Evolutionary conservation across 306 rosid species (phyloP).

Genomic region (Sechiopsis laciniata): DNA sequence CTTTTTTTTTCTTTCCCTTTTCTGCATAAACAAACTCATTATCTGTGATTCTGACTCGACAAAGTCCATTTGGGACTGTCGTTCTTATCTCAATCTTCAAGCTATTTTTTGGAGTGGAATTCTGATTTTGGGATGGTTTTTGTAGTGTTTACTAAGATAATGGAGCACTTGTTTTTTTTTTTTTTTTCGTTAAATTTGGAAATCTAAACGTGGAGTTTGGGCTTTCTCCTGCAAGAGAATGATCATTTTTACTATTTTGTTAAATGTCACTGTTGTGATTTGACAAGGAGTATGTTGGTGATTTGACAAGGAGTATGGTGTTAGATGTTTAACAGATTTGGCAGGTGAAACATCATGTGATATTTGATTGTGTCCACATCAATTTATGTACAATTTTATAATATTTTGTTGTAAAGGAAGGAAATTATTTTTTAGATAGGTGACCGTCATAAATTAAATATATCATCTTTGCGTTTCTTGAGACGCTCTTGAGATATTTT

Average conservation of each 20-base stretch:
- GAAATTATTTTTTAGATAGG: too few species aligned
- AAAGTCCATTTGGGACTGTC: conserved; percentile 10
- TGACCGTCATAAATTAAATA: too few species aligned
- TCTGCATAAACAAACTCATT: conserved; percentile 8
- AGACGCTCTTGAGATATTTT: too few species aligned
- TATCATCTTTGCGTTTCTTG: too few species aligned
- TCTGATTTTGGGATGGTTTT: conserved; percentile 4
- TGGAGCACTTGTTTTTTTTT: conserved; percentile 11
- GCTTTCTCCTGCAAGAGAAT: neutral
- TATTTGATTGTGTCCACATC: too few species aligned
- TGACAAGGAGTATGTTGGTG: neutral
- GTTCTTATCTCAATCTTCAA: conserved; percentile 12
- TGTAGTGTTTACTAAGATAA: neutral
- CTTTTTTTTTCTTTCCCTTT: too few species aligned
- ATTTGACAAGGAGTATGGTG: neutral
- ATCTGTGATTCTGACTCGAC: neutral
- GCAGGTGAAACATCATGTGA: too few species aligned
- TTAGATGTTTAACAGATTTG: too few species aligned
- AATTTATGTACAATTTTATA: too few species aligned
- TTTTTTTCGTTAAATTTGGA: conserved; percentile 5
- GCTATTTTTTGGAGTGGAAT: conserved; percentile 8
- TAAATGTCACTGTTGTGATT: neutral
- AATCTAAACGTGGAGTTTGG: neutral
- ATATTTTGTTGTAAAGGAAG: too few species aligned
- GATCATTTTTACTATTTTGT: neutral